Evolutionary conservation across 768 basidiomycete genomes (phyloP).

Genomic region (Tephrocybe rancida): DNA sequence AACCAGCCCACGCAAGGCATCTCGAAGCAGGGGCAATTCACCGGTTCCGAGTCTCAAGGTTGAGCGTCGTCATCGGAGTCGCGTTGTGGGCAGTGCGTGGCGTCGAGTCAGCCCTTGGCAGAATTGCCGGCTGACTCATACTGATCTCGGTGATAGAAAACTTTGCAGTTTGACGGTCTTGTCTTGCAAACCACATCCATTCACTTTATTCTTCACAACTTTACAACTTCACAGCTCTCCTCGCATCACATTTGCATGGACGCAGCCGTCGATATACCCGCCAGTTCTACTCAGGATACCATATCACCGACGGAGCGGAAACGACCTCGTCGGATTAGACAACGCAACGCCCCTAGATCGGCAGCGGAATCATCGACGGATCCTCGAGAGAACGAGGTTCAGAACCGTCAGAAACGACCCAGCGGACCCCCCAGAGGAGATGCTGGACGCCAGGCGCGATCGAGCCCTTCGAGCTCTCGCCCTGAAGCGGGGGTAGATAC

Average conservation of each 20-base stretch:
- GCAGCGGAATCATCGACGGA: constrained; percentile 1
- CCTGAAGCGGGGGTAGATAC: not conserved
- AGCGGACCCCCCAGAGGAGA: constrained; percentile 1
- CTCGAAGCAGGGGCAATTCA: too few species aligned
- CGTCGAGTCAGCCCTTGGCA: not conserved
- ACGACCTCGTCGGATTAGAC: constrained; percentile 8
- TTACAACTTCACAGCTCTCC: not conserved
- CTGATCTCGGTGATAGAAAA: not conserved
- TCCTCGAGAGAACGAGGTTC: constrained; percentile 6
- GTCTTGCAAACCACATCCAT: not conserved
- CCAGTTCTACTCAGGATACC: constrained; percentile 5
- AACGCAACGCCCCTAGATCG: constrained; percentile 10
- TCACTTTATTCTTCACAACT: not conserved
- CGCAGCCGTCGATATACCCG: constrained; percentile 12
- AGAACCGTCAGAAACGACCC: not conserved
- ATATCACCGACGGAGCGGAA: not conserved
- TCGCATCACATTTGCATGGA: constrained; percentile 12
- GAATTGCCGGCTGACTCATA: not conserved
- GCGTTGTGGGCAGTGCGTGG: not conserved
- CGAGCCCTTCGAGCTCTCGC: constrained; percentile 5
- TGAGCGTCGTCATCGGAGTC: not conserved
- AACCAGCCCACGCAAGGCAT: too few species aligned
- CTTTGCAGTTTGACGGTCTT: not conserved
- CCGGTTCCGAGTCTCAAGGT: too few species aligned
- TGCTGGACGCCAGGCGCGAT: constrained; percentile 5